Percentiles rank a stretch among this genome's conserved stretches.
Conservation (phyloP, 31 red algal species). For the Endocladia muricata region DNA sequence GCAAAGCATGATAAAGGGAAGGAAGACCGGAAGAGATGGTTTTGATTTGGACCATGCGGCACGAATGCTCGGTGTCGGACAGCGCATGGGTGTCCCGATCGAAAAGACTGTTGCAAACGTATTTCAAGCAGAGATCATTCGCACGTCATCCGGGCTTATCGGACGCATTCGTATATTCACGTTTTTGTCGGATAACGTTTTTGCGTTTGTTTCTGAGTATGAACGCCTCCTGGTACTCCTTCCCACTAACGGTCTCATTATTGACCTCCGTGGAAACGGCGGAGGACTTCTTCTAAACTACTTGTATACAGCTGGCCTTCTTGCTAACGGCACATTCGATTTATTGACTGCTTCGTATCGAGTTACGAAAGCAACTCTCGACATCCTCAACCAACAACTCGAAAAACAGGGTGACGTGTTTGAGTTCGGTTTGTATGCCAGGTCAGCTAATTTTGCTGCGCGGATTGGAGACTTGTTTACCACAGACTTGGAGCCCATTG, state of each 20-base stretch:
- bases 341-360: no score
- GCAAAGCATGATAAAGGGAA: not conserved
- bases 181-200: not conserved
- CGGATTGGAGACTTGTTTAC: no score
- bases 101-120: not conserved
- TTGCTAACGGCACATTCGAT: no score
- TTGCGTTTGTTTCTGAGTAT: not conserved
- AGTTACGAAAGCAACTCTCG: no score
- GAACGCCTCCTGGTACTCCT: not conserved
- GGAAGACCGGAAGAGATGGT: not conserved
- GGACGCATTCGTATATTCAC: not conserved
- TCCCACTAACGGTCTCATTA: not conserved
- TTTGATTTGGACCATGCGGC: no score
- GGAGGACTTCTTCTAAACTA: no score
- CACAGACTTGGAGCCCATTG: no score
- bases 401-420: no score
- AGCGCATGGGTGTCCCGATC: not conserved
- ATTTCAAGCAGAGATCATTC: conserved; percentile 6
- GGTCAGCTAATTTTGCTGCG: no score
- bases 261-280: conserved; percentile 4
- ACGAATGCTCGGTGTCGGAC: not conserved
- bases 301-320: no score
- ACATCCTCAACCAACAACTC: no score
- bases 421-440: no score
- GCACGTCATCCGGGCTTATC: not conserved